phyloP scores from a whole-genome alignment of 352 stramenopile species.

The Phytophthora brassicae region DNA sequence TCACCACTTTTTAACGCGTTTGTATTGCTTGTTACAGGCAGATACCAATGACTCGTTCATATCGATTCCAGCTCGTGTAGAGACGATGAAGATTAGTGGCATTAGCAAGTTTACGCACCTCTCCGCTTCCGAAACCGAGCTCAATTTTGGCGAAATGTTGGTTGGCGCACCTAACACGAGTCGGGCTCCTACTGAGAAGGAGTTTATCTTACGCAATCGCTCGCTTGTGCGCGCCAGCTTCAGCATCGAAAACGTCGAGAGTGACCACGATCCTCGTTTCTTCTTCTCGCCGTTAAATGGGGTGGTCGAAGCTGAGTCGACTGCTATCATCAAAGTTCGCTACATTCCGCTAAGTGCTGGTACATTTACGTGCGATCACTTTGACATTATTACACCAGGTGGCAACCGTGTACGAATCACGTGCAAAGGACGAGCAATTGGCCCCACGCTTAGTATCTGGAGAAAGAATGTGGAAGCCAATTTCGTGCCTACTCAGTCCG shows the following conservation, averaged over 20 bases:
- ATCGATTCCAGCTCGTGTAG: conserved; percentile 27
- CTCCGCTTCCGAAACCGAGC: conserved; percentile 66
- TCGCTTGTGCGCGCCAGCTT: conserved; percentile 90
- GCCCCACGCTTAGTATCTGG: conserved; percentile 70
- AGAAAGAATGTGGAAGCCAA: conserved; percentile 81
- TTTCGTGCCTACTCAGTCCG: conserved; percentile 63
- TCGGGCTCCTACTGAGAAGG: conserved; percentile 59
- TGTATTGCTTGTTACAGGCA: conserved; percentile 25
- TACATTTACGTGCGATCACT: conserved; percentile 91
- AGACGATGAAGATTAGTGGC: conserved; percentile 84
- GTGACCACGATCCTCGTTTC: conserved; percentile 87
- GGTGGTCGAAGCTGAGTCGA: conserved; percentile 76
- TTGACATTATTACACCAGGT: conserved; percentile 87
- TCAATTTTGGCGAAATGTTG: conserved; percentile 87
- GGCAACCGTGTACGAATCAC: conserved; percentile 82
- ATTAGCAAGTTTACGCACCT: conserved; percentile 92
- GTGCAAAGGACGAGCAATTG: conserved; percentile 69
- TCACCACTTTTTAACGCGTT: not conserved
- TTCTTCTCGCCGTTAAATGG: conserved; percentile 69
- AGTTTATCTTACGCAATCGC: conserved; percentile 89
- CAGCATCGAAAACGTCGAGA: conserved; percentile 68
- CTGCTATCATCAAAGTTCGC: conserved; percentile 61
- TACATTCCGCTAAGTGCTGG: conserved; percentile 85
- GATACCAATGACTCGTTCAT: conserved; percentile 27
- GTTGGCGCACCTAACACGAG: conserved; percentile 52